Conservation (phyloP, 225 moss, liverwort and hornwort species). For the Antitrichia curtipendula region DNA sequence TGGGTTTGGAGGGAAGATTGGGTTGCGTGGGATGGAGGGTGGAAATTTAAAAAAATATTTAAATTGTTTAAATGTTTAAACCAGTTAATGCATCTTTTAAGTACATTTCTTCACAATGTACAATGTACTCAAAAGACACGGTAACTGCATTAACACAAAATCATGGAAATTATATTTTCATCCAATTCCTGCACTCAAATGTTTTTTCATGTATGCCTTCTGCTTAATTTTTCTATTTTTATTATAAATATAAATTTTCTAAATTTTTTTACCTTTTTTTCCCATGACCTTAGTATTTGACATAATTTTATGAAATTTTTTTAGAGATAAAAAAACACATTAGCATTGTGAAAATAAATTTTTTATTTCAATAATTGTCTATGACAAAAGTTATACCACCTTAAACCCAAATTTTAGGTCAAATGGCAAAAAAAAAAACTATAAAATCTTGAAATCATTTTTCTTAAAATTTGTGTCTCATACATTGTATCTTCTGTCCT, state of each 20-base stretch:
- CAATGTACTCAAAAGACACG: too few relatives aligned
- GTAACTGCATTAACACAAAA: too few relatives aligned
- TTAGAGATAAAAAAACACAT: background rate
- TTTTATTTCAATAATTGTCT: too few relatives aligned
- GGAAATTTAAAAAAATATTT: too few relatives aligned
- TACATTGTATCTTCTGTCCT: too few relatives aligned
- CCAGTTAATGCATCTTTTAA: too few relatives aligned
- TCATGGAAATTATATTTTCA: background rate
- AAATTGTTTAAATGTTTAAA: too few relatives aligned
- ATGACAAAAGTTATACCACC: too few relatives aligned
- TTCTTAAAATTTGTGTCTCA: background rate
- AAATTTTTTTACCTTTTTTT: background rate
- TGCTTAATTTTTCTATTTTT: fast-evolving
- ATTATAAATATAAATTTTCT: background rate
- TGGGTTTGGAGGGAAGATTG: too few relatives aligned
- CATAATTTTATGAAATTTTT: background rate
- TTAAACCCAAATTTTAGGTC: background rate
- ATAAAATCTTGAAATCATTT: background rate
- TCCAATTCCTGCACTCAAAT: fast-evolving
- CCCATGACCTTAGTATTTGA: fast-evolving
- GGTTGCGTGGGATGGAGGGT: too few relatives aligned
- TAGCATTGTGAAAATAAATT: too few relatives aligned
- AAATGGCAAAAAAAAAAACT: background rate
- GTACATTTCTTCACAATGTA: too few relatives aligned
- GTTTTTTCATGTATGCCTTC: background rate